A percentile compares a stretch with the other conserved stretches of the same genome.
Conservation (phyloP, 176 grass and related monocot genomes). For the Canna indica region DNA sequence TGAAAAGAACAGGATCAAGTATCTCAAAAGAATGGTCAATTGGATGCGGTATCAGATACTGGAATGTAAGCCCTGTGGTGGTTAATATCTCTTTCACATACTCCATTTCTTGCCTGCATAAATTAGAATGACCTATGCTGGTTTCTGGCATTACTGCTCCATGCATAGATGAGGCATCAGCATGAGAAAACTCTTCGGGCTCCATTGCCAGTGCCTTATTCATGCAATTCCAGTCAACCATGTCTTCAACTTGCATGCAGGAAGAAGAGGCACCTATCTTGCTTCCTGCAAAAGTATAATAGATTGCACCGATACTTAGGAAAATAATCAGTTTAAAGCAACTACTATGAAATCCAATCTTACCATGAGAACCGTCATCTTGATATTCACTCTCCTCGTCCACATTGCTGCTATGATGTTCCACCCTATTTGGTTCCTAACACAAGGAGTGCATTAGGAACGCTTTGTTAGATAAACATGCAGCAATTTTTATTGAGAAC, state of each 20-base stretch:
- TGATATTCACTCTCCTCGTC: slow-evolving; percentile 32
- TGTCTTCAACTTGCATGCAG: slow-evolving; percentile 25
- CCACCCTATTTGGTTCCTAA: slow-evolving; percentile 32
- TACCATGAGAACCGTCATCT: slow-evolving; percentile 16
- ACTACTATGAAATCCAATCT: background rate
- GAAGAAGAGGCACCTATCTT: slow-evolving; percentile 21
- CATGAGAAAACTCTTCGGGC: slow-evolving; percentile 43
- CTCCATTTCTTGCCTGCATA: slow-evolving; percentile 35
- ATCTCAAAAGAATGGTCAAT: slow-evolving; percentile 31
- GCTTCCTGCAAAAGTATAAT: slow-evolving; percentile 34
- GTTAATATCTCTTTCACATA: slow-evolving; percentile 65
- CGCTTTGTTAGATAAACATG: background rate
- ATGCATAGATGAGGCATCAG: slow-evolving; percentile 30
- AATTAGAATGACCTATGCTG: slow-evolving; percentile 34
- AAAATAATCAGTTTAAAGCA: background rate
- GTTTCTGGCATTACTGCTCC: slow-evolving; percentile 50
- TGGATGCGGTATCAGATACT: slow-evolving; percentile 16
- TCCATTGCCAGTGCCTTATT: slow-evolving; percentile 37
- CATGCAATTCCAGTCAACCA: slow-evolving; percentile 30
- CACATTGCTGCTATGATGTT: slow-evolving; percentile 3
- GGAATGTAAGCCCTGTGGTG: slow-evolving; percentile 13
- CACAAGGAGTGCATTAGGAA: slow-evolving; percentile 18
- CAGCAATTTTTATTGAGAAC: background rate
- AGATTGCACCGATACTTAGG: background rate
- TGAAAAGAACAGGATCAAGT: slow-evolving; percentile 42